phyloP scores from a whole-genome alignment of 441 rosid species.

The Adansonia gregorii region DNA sequence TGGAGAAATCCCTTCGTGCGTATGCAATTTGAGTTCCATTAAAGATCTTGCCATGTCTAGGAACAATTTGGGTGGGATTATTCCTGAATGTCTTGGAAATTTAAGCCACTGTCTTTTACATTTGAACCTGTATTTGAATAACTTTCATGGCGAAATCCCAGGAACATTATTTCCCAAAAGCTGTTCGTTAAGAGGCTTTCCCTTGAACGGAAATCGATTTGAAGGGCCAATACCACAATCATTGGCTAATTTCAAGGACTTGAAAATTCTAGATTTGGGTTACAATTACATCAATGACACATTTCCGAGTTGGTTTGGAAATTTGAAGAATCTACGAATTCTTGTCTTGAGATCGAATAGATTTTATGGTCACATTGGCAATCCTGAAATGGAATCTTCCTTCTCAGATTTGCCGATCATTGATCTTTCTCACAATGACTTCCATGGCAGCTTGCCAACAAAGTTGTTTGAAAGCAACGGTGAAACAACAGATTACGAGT shows the following conservation, averaged over 20 bases:
- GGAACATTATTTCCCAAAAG: not conserved
- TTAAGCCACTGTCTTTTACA: not conserved
- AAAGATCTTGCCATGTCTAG: no score
- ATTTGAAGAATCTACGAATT: not conserved
- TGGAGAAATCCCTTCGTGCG: not conserved
- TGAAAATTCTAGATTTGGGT: constrained; percentile 30
- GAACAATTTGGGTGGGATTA: no score
- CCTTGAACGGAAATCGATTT: constrained; percentile 16
- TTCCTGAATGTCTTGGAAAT: not conserved
- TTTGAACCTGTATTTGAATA: constrained; percentile 26
- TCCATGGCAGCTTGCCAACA: not conserved
- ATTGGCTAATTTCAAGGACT: constrained; percentile 12
- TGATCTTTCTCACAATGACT: constrained; percentile 22
- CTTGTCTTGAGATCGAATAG: not conserved
- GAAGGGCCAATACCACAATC: constrained; percentile 12
- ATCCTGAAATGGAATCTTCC: not conserved
- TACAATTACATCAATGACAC: constrained; percentile 31
- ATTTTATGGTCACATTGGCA: not conserved
- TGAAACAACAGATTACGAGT: not conserved
- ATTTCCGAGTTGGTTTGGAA: constrained; percentile 4
- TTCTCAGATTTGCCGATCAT: constrained; percentile 2
- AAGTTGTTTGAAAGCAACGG: not conserved
- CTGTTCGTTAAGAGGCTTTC: constrained; percentile 9
- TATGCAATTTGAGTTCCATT: no score
- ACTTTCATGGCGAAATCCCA: constrained; percentile 24